Evolutionary conservation across 768 basidiomycete species (phyloP).

Genomic region (Trametes coccinea): DNA sequence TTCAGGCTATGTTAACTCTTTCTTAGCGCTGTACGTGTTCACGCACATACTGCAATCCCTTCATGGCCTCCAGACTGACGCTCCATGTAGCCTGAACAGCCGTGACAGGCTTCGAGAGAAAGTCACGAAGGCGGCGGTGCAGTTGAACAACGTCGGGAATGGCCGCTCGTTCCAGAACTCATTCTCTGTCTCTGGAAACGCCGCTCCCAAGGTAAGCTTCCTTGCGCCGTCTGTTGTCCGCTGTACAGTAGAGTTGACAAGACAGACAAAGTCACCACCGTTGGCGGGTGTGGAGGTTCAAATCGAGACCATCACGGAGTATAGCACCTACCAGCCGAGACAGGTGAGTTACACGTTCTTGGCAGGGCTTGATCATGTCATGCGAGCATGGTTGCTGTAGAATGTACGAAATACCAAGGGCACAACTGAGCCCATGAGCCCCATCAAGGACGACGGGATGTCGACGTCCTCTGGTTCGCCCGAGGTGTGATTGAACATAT

Average conservation of each 20-base stretch:
- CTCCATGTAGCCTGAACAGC: slow-evolving; percentile 43
- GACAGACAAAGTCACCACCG: background rate
- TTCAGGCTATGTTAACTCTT: slow-evolving; percentile 52
- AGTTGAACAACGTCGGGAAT: slow-evolving; percentile 14
- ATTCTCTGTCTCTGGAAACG: background rate
- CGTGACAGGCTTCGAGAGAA: slow-evolving; percentile 47
- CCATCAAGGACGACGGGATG: slow-evolving; percentile 9
- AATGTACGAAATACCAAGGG: background rate
- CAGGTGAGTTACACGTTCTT: background rate
- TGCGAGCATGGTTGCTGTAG: background rate
- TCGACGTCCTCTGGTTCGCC: slow-evolving; percentile 8
- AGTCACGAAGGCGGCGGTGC: slow-evolving; percentile 14
- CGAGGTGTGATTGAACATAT: background rate
- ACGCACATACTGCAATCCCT: background rate
- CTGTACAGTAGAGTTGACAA: background rate
- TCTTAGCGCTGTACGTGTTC: slow-evolving; percentile 47
- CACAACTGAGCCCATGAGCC: background rate
- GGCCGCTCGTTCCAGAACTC: slow-evolving; percentile 12
- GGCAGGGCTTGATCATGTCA: background rate
- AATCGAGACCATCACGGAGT: slow-evolving; percentile 26
- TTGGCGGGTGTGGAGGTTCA: slow-evolving; percentile 18
- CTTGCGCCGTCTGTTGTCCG: no score
- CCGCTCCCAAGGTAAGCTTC: slow-evolving; percentile 3
- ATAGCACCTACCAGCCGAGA: slow-evolving; percentile 8
- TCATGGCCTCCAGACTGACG: background rate